These are phyloP conservation scores for Solanum bukasovii DNA, from an alignment of 257 asterid species.

Conservation along the genomic window DNA sequence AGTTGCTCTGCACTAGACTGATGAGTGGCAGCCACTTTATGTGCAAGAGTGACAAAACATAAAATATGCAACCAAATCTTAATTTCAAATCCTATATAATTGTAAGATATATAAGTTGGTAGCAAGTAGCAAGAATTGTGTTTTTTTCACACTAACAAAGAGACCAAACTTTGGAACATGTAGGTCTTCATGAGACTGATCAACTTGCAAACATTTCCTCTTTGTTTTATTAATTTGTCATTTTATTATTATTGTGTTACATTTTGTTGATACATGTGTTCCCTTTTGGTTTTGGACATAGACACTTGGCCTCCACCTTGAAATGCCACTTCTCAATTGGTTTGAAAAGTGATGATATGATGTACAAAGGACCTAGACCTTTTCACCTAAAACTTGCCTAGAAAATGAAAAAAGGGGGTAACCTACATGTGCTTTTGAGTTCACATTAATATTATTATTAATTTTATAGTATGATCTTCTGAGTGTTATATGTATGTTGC, in stretches of 20 bases:
- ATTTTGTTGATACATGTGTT: neutral
- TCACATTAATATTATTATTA: neutral
- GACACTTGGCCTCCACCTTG: neutral
- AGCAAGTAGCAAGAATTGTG: neutral
- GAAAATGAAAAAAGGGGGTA: neutral
- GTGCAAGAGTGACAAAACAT: neutral
- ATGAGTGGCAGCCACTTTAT: neutral
- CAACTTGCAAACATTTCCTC: neutral
- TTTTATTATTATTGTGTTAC: neutral
- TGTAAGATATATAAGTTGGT: neutral
- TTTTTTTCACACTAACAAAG: neutral
- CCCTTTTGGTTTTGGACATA: neutral
- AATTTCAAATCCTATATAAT: neutral
- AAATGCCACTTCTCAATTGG: neutral
- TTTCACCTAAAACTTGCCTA: neutral
- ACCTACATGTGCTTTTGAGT: neutral
- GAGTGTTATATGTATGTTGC: neutral
- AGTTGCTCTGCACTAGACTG: too few species aligned
- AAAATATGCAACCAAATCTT: neutral
- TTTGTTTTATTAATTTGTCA: neutral
- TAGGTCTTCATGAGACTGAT: neutral
- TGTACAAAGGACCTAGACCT: conserved; percentile 2
- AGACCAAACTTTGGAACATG: neutral
- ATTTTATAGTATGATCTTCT: neutral
- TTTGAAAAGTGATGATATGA: neutral